These are phyloP conservation scores for Syzygium aqueum DNA, from an alignment of 345 rosid genomes.

Conservation along the genomic window DNA sequence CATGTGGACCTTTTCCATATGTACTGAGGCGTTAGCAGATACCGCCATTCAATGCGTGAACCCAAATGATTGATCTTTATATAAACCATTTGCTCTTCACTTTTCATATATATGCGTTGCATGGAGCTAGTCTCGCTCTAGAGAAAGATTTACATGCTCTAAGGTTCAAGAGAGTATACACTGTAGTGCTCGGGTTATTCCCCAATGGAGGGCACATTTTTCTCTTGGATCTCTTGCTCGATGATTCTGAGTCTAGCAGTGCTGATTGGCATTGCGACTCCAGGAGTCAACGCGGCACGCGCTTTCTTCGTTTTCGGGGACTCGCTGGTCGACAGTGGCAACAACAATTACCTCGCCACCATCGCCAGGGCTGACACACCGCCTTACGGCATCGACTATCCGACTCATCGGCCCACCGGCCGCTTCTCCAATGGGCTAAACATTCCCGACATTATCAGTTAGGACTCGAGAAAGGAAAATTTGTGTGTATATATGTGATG, in stretches of 20 bases:
- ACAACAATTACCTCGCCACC: slow-evolving; percentile 42
- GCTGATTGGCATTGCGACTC: background rate
- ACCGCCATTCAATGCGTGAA: background rate
- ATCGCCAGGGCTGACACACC: slow-evolving; percentile 33
- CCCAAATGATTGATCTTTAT: background rate
- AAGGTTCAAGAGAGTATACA: background rate
- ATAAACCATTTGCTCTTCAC: background rate
- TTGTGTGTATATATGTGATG: background rate
- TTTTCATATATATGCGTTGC: background rate
- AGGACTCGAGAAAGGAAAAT: background rate
- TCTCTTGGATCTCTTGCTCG: background rate
- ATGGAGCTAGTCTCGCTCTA: background rate
- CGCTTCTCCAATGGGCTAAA: slow-evolving; percentile 31
- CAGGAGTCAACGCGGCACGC: background rate
- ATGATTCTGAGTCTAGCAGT: background rate
- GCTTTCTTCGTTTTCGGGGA: slow-evolving; percentile 25
- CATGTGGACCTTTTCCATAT: background rate
- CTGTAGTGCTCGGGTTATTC: background rate
- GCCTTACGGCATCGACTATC: slow-evolving; percentile 33
- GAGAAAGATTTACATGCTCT: background rate
- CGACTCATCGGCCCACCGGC: slow-evolving; percentile 6
- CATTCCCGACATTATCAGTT: slow-evolving; percentile 40
- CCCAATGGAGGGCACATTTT: background rate
- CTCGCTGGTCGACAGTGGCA: slow-evolving; percentile 40
- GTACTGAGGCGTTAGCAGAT: background rate